phyloP scores from a whole-genome alignment of 2,329 filamentous ascomycete genomes.

The Arachnomyces sp. region DNA sequence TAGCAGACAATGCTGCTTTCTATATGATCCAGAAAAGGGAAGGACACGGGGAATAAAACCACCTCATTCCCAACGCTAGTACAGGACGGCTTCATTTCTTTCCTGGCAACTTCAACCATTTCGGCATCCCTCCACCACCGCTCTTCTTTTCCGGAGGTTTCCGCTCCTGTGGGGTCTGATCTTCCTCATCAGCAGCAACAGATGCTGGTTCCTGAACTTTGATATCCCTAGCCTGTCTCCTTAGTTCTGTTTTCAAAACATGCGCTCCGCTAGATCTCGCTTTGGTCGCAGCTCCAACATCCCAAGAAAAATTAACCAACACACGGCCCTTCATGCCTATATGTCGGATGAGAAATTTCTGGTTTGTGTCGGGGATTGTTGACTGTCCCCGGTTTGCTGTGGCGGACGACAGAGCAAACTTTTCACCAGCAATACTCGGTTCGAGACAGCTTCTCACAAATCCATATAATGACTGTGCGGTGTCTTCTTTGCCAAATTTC shows the following conservation, averaged over 20 bases:
- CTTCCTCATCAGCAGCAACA: slow-evolving; percentile 34
- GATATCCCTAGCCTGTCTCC: slow-evolving; percentile 58
- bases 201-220: slow-evolving; percentile 53
- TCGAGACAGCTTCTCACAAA: slow-evolving; percentile 68
- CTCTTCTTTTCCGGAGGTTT: slow-evolving; percentile 22
- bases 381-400: slow-evolving; percentile 13
- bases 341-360: slow-evolving; percentile 56
- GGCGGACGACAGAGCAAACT: slow-evolving; percentile 59
- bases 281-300: slow-evolving; percentile 51
- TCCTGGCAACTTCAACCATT: slow-evolving; percentile 64
- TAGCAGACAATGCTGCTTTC: too few relatives aligned
- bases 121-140: slow-evolving; percentile 44
- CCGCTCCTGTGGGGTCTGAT: slow-evolving; percentile 10
- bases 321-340: slow-evolving; percentile 65
- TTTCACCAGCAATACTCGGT: slow-evolving; percentile 45
- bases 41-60: slow-evolving; percentile 8
- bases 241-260: slow-evolving; percentile 55
- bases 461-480: slow-evolving; percentile 63
- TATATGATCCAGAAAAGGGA: too few relatives aligned
- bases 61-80: too few relatives aligned
- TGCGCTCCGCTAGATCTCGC: slow-evolving; percentile 44
- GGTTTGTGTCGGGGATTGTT: slow-evolving; percentile 39
- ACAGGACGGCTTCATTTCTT: slow-evolving; percentile 53
- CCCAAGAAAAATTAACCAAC: slow-evolving; percentile 71
- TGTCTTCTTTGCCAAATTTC: slow-evolving; percentile 61